Evolutionary conservation across 129 eudicot genomes (phyloP).

Genomic region (Escallonia rubra): DNA sequence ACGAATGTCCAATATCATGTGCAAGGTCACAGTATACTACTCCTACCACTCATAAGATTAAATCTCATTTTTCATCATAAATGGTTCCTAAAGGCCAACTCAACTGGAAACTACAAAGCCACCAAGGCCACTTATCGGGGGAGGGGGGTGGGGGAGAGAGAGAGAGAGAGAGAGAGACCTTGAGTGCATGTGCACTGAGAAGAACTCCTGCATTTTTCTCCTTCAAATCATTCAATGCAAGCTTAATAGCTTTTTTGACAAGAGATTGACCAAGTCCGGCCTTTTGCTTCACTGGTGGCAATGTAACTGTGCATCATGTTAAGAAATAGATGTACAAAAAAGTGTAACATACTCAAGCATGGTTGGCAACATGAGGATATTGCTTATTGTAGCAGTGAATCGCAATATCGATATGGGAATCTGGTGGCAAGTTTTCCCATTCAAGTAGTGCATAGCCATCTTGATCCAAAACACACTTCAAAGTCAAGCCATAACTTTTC

Average conservation of each 20-base stretch:
- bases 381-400: conserved; percentile 60
- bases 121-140: background rate
- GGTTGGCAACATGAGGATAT: conserved; percentile 44
- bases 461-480: conserved; percentile 41
- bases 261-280: conserved; percentile 33
- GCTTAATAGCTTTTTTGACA: conserved; percentile 55
- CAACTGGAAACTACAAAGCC: background rate
- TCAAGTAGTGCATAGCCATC: conserved; percentile 53
- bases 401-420: conserved; percentile 58
- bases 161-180: conserved; percentile 47
- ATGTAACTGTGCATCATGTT: conserved; percentile 39
- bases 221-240: conserved; percentile 72
- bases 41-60: no score
- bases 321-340: conserved; percentile 32
- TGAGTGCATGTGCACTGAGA: conserved; percentile 75
- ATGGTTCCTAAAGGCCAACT: no score
- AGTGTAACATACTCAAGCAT: background rate
- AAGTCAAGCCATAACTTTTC: conserved; percentile 62
- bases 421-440: conserved; percentile 80
- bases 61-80: no score
- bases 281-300: conserved; percentile 25
- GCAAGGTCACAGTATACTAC: no score
- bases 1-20: no score
- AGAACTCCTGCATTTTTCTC: conserved; percentile 65
- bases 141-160: background rate